These are phyloP conservation scores for Veloboletus limbatus DNA, from an alignment of 1,284 basidiomycete genomes.

Conservation along the genomic window DNA sequence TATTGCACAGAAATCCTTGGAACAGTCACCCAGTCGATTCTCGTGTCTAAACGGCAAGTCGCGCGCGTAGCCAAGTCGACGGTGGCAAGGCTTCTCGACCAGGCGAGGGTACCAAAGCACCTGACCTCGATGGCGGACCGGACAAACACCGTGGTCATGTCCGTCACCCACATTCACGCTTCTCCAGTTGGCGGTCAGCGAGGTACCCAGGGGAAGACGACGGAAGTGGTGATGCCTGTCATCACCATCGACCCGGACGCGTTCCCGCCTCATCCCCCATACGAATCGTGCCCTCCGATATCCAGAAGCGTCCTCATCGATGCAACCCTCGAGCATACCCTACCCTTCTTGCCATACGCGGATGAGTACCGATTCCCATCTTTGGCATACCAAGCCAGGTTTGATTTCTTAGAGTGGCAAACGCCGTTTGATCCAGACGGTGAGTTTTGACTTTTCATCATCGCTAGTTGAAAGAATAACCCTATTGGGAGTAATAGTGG, in stretches of 20 bases:
- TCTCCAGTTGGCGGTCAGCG: too few relatives aligned
- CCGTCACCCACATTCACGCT: slow-evolving; percentile 5
- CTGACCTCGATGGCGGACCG: neutral
- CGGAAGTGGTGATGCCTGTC: slow-evolving; percentile 11
- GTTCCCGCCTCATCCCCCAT: slow-evolving; percentile 37
- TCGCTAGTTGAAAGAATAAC: neutral
- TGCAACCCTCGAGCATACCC: slow-evolving; percentile 37
- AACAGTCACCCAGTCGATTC: slow-evolving; percentile 2
- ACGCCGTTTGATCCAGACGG: slow-evolving; percentile 46
- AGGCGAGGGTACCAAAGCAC: too few relatives aligned
- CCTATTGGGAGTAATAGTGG: slow-evolving; percentile 32
- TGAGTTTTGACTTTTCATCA: slow-evolving; percentile 29
- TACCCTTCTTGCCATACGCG: slow-evolving; percentile 52
- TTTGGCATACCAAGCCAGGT: slow-evolving; percentile 35
- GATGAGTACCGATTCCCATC: slow-evolving; percentile 50
- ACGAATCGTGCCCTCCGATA: slow-evolving; percentile 52
- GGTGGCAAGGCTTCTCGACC: slow-evolving; percentile 9
- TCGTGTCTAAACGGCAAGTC: slow-evolving; percentile 8
- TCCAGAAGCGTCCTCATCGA: slow-evolving; percentile 43
- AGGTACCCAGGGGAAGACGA: too few relatives aligned
- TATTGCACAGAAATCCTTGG: slow-evolving; percentile 19
- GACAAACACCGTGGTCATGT: slow-evolving; percentile 1
- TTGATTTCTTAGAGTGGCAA: slow-evolving; percentile 49
- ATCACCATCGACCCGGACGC: slow-evolving; percentile 9
- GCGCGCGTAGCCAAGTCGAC: slow-evolving; percentile 13